Conservation (phyloP, 2,329 filamentous ascomycete species). For the Bretziella fagacearum region DNA sequence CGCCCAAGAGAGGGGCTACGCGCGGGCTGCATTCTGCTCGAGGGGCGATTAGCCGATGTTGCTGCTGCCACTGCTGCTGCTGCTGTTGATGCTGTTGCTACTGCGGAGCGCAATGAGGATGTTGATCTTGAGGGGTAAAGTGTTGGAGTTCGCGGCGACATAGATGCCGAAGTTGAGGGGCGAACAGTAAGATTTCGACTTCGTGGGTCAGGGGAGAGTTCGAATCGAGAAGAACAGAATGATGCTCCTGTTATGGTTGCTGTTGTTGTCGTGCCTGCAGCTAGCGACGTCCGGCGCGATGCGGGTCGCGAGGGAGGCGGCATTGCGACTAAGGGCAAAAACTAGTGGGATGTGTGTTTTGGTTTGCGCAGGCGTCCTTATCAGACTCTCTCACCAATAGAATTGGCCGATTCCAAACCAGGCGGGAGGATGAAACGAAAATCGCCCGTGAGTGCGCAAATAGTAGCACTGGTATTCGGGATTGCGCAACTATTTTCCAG, state of each 20-base stretch:
- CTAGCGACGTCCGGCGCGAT: constrained; percentile 11
- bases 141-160: constrained; percentile 8
- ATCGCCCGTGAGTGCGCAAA: too few relatives aligned
- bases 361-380: neutral
- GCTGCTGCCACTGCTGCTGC: constrained; percentile 21
- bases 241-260: neutral
- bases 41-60: constrained; percentile 23
- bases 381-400: neutral
- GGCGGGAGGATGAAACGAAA: too few relatives aligned
- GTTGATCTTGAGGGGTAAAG: constrained; percentile 9
- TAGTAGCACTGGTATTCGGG: too few relatives aligned
- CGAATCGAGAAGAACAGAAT: constrained; percentile 7
- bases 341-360: neutral
- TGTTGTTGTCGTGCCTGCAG: constrained; percentile 17
- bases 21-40: constrained; percentile 22
- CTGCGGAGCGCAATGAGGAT: constrained; percentile 20
- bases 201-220: constrained; percentile 19
- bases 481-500: too few relatives aligned
- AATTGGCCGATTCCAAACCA: neutral
- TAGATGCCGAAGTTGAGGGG: constrained; percentile 3
- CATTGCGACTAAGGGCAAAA: neutral
- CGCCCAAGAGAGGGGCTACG: constrained; percentile 26
- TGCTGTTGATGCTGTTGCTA: constrained; percentile 17
- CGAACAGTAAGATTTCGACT: neutral
- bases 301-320: constrained; percentile 9